Evolutionary conservation across 495 filamentous ascomycete species (phyloP).

Genomic region (Bombardia bombarda): DNA sequence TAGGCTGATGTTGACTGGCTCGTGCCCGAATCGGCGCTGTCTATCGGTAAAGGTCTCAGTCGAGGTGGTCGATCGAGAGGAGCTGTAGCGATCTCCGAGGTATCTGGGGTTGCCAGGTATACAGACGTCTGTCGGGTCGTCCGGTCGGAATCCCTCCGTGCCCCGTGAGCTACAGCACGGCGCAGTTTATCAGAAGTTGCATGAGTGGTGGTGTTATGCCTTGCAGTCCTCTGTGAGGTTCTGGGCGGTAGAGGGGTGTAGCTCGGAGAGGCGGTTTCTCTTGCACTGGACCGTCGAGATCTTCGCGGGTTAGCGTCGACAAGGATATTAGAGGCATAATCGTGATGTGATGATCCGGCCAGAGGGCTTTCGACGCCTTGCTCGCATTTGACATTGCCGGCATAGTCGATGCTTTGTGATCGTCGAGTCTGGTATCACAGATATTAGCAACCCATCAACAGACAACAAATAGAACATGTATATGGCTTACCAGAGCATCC

Average conservation of each 20-base stretch:
- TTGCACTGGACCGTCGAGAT: conserved; percentile 15
- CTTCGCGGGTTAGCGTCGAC: too few species aligned
- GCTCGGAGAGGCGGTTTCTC: conserved; percentile 29
- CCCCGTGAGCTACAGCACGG: conserved; percentile 23
- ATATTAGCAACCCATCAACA: conserved; percentile 12
- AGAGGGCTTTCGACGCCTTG: conserved; percentile 24
- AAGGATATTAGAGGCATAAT: too few species aligned
- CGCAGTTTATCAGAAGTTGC: conserved; percentile 31
- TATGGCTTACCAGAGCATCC: conserved; percentile 9
- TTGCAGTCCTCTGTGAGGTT: conserved; percentile 19
- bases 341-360: conserved; percentile 11
- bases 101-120: conserved; percentile 42
- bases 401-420: conserved; percentile 25
- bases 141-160: conserved; percentile 20
- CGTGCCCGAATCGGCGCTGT: conserved; percentile 26
- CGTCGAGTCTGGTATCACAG: conserved; percentile 18
- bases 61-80: conserved; percentile 21
- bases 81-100: conserved; percentile 26
- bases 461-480: neutral
- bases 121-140: conserved; percentile 14
- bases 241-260: conserved; percentile 19
- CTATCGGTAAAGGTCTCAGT: conserved; percentile 24
- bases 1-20: conserved; percentile 42
- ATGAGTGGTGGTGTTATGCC: conserved; percentile 5
- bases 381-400: conserved; percentile 24